Percentiles rank a stretch among this genome's conserved stretches.
phyloP scores from a whole-genome alignment of 169 alveolate species.

The Babesia bigemina region DNA sequence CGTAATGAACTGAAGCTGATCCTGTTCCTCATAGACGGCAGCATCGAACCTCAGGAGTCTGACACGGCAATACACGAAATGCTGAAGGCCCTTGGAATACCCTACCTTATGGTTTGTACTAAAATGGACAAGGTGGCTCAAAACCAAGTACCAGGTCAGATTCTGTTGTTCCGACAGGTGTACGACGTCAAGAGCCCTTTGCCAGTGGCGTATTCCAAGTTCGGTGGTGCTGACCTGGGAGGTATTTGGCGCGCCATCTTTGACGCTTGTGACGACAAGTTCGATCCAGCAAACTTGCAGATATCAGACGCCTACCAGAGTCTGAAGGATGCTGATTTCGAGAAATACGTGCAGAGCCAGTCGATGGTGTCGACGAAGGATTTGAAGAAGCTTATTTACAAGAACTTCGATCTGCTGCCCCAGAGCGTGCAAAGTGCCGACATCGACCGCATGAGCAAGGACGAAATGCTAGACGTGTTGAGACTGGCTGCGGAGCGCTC shows the following conservation, averaged over 20 bases:
- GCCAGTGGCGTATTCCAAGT: conserved; percentile 62
- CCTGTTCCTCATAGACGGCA: conserved; percentile 62
- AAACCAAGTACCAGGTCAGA: conserved; percentile 59
- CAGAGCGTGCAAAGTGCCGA: conserved; percentile 59
- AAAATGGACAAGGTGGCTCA: conserved; percentile 68
- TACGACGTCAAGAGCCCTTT: conserved; percentile 54
- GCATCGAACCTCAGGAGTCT: conserved; percentile 34
- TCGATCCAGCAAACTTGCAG: conserved; percentile 29
- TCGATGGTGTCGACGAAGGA: conserved; percentile 51
- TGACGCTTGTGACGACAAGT: conserved; percentile 59
- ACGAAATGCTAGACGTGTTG: conserved; percentile 57
- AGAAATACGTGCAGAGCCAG: conserved; percentile 49
- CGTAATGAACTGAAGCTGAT: conserved; percentile 63
- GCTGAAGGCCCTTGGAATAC: conserved; percentile 33
- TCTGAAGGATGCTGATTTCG: conserved; percentile 45
- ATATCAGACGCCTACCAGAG: conserved; percentile 49
- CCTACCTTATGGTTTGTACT: conserved; percentile 49
- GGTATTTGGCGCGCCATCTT: conserved; percentile 64
- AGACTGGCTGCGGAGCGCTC: conserved; percentile 57
- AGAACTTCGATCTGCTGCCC: conserved; percentile 62
- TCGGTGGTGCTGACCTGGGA: conserved; percentile 64
- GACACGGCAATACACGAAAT: conserved; percentile 41
- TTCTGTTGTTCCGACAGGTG: conserved; percentile 43
- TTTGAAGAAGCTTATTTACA: conserved; percentile 43
- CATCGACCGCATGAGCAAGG: conserved; percentile 49